These are phyloP conservation scores for Microdochium paspali DNA, from an alignment of 2,329 filamentous ascomycete genomes.

Conservation along the genomic window DNA sequence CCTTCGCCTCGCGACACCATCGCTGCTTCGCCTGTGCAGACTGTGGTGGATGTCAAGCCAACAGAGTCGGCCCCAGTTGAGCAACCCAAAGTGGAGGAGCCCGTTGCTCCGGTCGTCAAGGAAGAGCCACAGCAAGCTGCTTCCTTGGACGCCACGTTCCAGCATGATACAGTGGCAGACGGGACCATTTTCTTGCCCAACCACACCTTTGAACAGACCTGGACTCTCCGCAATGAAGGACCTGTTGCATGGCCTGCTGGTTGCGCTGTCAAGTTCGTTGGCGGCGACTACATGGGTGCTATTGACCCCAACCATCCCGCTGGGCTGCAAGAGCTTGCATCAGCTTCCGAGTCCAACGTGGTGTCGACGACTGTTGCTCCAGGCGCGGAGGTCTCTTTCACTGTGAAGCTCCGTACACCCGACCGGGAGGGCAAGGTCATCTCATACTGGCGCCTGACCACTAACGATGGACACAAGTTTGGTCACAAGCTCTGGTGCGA, in stretches of 20 bases:
- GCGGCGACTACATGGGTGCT: slow-evolving; percentile 94
- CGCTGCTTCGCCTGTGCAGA: slow-evolving; percentile 50
- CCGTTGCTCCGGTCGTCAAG: slow-evolving; percentile 9
- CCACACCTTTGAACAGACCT: slow-evolving; percentile 77
- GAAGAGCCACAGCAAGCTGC: slow-evolving; percentile 8
- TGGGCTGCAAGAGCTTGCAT: slow-evolving; percentile 66
- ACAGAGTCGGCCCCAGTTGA: slow-evolving; percentile 31
- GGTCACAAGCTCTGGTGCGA: slow-evolving; percentile 96
- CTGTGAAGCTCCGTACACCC: slow-evolving; percentile 75
- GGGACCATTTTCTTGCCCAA: slow-evolving; percentile 64
- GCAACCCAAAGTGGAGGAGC: slow-evolving; percentile 15
- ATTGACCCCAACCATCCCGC: slow-evolving; percentile 72
- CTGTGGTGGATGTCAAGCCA: slow-evolving; percentile 63
- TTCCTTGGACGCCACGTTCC: slow-evolving; percentile 50
- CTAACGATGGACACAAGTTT: slow-evolving; percentile 70
- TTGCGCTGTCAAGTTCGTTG: slow-evolving; percentile 83
- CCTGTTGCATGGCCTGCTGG: slow-evolving; percentile 74
- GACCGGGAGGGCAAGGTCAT: slow-evolving; percentile 68
- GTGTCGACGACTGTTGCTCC: slow-evolving; percentile 60
- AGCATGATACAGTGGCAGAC: slow-evolving; percentile 70
- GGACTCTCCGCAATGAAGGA: slow-evolving; percentile 83
- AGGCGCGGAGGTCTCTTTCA: slow-evolving; percentile 71
- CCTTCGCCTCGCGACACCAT: slow-evolving; percentile 13
- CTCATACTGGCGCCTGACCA: slow-evolving; percentile 93
- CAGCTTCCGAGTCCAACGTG: slow-evolving; percentile 75